phyloP scores from a whole-genome alignment of 1,139 yeast genomes.

The Candida pseudocylindracea region DNA sequence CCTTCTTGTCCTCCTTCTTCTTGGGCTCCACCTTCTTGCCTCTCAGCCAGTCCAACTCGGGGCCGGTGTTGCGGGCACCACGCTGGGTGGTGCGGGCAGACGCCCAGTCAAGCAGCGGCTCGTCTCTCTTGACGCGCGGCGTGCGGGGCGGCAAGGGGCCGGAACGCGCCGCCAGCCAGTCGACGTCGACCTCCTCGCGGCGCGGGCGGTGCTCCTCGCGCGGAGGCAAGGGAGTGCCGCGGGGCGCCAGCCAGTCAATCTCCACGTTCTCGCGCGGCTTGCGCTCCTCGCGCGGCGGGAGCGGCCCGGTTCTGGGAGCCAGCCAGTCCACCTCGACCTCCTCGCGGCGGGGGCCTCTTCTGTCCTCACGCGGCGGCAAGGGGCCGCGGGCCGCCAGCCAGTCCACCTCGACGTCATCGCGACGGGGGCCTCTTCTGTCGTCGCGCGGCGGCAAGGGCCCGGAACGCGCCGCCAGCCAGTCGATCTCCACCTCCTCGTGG shows the following conservation, averaged over 20 bases:
- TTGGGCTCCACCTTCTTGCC: too few relatives aligned
- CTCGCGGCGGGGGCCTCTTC: constrained; percentile 20
- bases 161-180: constrained; percentile 35
- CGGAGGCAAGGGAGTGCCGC: constrained; percentile 15
- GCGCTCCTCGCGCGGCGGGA: too few relatives aligned
- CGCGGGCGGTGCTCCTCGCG: constrained; percentile 8
- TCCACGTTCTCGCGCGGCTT: constrained; percentile 14
- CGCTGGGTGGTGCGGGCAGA: background rate
- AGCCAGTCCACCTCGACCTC: constrained; percentile 7
- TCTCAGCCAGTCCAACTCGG: constrained; percentile 5
- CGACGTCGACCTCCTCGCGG: constrained; percentile 21
- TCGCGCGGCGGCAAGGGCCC: constrained; percentile 11
- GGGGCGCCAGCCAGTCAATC: constrained; percentile 39
- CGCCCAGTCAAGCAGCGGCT: constrained; percentile 7
- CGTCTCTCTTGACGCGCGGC: constrained; percentile 8
- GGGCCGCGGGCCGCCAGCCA: constrained; percentile 15
- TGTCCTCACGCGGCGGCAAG: constrained; percentile 12
- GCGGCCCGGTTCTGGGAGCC: constrained; percentile 1
- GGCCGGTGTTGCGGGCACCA: constrained; percentile 13
- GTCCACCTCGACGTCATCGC: constrained; percentile 14
- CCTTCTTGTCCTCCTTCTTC: too few relatives aligned
- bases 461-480: constrained; percentile 35
- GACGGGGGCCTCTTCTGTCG: constrained; percentile 4
- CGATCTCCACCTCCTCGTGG: constrained; percentile 21
- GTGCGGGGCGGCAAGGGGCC: constrained; percentile 11